phyloP scores from a whole-genome alignment of 2,329 filamentous ascomycete genomes.

The Curvularia verruculosa region DNA sequence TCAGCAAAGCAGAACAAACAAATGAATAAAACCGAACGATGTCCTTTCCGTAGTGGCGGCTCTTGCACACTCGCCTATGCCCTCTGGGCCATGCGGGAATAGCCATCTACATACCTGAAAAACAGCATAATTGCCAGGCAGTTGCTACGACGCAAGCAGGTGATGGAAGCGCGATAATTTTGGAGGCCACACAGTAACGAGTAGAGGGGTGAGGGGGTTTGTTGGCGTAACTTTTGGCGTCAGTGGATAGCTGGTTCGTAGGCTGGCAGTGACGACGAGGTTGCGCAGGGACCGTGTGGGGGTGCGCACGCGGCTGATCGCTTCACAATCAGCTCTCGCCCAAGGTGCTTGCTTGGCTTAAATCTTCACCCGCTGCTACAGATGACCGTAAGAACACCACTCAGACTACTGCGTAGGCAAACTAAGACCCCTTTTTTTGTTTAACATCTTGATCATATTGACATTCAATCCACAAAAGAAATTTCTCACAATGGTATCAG shows the following conservation, averaged over 20 bases:
- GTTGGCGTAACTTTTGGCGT: conserved; percentile 8
- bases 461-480: not conserved
- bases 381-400: not conserved
- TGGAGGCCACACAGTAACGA: not conserved
- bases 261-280: conserved; percentile 11
- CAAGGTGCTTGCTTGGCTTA: not conserved
- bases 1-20: not conserved
- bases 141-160: not conserved
- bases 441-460: not conserved
- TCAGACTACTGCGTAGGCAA: not conserved
- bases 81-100: not conserved
- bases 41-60: not conserved
- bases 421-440: not conserved
- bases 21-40: not conserved
- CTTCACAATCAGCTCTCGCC: not conserved
- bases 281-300: conserved; percentile 32
- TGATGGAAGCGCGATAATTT: no score
- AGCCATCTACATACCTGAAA: conserved; percentile 54
- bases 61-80: not conserved
- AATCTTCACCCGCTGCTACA: not conserved
- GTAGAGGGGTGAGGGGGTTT: not conserved
- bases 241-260: not conserved
- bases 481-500: not conserved
- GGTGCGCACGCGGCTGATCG: conserved; percentile 14
- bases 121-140: conserved; percentile 54